phyloP scores from a whole-genome alignment of 352 stramenopile genomes.

The Globisporangium abappressorium region DNA sequence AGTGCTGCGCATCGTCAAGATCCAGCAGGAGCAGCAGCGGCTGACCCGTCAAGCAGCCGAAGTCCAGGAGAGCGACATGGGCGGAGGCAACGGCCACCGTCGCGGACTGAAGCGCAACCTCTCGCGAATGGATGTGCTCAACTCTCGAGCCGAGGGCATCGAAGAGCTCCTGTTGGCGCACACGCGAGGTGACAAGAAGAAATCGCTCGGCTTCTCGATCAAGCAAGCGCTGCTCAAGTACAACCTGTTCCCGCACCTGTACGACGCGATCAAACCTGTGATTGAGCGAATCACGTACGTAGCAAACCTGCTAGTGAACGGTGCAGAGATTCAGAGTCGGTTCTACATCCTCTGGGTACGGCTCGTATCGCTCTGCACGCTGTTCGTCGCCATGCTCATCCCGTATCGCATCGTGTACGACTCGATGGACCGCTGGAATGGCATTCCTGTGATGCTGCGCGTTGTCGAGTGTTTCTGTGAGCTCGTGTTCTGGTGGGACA shows the following conservation, averaged over 20 bases:
- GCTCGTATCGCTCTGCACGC: slow-evolving; percentile 39
- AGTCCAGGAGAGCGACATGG: slow-evolving; percentile 26
- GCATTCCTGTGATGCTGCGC: slow-evolving; percentile 31
- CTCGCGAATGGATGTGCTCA: slow-evolving; percentile 47
- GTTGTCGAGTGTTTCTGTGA: slow-evolving; percentile 39
- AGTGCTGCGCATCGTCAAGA: slow-evolving; percentile 59
- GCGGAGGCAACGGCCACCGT: slow-evolving; percentile 7
- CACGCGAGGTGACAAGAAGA: slow-evolving; percentile 19
- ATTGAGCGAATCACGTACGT: background rate
- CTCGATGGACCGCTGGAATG: slow-evolving; percentile 37
- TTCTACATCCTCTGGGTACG: slow-evolving; percentile 57
- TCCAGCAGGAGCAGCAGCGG: slow-evolving; percentile 59
- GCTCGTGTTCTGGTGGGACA: slow-evolving; percentile 46
- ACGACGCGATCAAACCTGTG: background rate
- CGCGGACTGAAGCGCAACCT: slow-evolving; percentile 22
- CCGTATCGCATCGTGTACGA: slow-evolving; percentile 63
- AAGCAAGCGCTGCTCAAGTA: slow-evolving; percentile 8
- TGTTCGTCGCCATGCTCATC: slow-evolving; percentile 46
- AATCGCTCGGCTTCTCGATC: slow-evolving; percentile 15
- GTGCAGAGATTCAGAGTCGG: slow-evolving; percentile 51
- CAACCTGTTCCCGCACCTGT: slow-evolving; percentile 4
- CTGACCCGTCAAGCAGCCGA: slow-evolving; percentile 41
- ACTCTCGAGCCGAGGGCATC: slow-evolving; percentile 45
- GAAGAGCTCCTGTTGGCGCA: slow-evolving; percentile 44
- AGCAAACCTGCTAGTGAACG: slow-evolving; percentile 22